These are phyloP conservation scores for Cadophora malorum DNA, from an alignment of 2,329 filamentous ascomycete genomes.

Conservation along the genomic window DNA sequence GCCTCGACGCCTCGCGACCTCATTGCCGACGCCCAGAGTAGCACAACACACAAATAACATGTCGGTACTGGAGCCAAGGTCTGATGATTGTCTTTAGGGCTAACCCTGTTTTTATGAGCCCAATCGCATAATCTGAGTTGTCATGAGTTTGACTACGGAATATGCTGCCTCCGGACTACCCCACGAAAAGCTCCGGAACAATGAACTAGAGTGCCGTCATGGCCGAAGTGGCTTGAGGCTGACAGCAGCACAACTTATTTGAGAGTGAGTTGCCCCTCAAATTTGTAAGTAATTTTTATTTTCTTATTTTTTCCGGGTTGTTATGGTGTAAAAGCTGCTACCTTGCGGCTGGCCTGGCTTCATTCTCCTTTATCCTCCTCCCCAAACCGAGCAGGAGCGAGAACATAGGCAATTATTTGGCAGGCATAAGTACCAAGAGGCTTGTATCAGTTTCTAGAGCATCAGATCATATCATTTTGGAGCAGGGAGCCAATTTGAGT, in stretches of 20 bases:
- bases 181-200: background rate
- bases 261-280: background rate
- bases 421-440: too few relatives aligned
- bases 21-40: background rate
- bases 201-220: background rate
- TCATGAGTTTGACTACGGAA: background rate
- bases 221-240: background rate
- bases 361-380: too few relatives aligned
- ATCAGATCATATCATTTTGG: too few relatives aligned
- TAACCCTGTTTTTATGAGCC: background rate
- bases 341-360: too few relatives aligned
- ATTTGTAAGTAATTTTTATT: too few relatives aligned
- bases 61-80: background rate
- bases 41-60: background rate
- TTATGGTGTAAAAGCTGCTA: too few relatives aligned
- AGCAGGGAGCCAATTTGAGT: too few relatives aligned
- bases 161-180: constrained; percentile 3
- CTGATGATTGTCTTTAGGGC: background rate
- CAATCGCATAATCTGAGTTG: background rate
- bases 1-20: background rate
- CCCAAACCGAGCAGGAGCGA: too few relatives aligned
- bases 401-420: too few relatives aligned
- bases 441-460: too few relatives aligned
- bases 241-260: background rate
- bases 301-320: too few relatives aligned